Evolutionary conservation across 768 basidiomycete species (phyloP), one percentile per base, ranked within the genome.

Genomic region (Russula brevipes): DNA sequence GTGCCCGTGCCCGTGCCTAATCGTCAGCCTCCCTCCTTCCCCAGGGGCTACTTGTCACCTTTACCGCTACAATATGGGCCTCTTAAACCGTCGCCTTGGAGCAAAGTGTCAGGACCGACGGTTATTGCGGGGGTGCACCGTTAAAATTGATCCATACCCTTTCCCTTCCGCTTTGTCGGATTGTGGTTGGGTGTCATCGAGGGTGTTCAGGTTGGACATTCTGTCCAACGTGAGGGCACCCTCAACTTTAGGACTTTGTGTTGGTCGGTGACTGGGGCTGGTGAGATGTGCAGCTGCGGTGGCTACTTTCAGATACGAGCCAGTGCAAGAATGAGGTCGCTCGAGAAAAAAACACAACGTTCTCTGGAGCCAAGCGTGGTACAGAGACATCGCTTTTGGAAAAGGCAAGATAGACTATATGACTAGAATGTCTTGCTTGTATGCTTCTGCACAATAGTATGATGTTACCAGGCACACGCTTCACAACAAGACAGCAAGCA

Each of bases 61-160:
- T 71, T 71, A 45, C 81, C 81, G 54, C 68, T 81, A 44, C 82
- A 81, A 47, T 91, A 88, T 67, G 88, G 89, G 1, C 86, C 86
- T 30, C 76, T 89, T 10, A 82, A 82, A 5, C 64, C 73, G 19
- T 85, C 88, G 42, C 82, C 73, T 6, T 88, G 83, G 84, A 91
- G 89, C 74, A 89, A 85, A 73, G 89, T 87, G 41, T 77, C 82
- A 17, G 89, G 89, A 6, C 89, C 89, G 1, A 55, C 74, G 39
- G 69, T 77, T 19, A 74, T 88, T 57, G 79, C 80, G 39, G 89
- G 89, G 41, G 82, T 91, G 82, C 80, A 83, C 66, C 80, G 88
- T 69, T 89, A 54, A 50, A 65, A 19, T 11, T 36, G 36, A 9
- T 16, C 31, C 6, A 19, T 59, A 47, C 17, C 11, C 64, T 46